Evolutionary conservation across 2,329 filamentous ascomycete genomes (phyloP).

Genomic region (Fusarium sororula): DNA sequence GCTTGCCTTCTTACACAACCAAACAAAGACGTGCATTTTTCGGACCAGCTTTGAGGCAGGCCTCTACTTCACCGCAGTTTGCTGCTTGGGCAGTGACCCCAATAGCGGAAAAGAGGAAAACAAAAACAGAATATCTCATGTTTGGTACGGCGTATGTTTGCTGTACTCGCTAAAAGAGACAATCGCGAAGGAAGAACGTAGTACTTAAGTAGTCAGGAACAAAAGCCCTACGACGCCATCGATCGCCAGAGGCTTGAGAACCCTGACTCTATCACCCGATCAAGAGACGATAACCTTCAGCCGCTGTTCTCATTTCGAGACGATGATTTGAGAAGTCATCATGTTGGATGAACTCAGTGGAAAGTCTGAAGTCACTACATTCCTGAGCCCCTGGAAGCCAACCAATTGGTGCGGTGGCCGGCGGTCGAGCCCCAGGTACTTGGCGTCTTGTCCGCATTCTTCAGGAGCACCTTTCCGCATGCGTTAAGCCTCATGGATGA

Average conservation of each 20-base stretch:
- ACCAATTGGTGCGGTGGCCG: not conserved
- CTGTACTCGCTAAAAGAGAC: rapidly evolving
- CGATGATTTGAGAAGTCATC: not conserved
- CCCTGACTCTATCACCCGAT: not conserved
- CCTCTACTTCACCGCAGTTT: not conserved
- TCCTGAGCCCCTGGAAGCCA: not conserved
- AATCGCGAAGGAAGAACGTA: not conserved
- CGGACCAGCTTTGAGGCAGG: constrained; percentile 14
- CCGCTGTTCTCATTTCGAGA: not conserved
- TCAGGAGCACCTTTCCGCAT: not conserved
- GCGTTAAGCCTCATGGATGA: not conserved
- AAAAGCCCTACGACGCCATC: not conserved
- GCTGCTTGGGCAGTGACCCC: constrained; percentile 4
- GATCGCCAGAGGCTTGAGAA: not conserved
- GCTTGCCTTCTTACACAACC: rapidly evolving
- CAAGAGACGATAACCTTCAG: not conserved
- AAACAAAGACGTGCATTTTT: not conserved
- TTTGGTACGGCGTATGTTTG: not conserved
- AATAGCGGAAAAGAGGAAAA: not conserved
- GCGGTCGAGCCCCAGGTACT: not conserved
- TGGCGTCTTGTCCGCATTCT: not conserved
- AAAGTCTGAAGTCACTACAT: not conserved
- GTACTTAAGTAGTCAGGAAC: not conserved
- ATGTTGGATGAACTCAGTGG: not conserved
- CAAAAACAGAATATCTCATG: constrained; percentile 6